phyloP scores from a whole-genome alignment of 441 rosid species.

The Croton setiger region DNA sequence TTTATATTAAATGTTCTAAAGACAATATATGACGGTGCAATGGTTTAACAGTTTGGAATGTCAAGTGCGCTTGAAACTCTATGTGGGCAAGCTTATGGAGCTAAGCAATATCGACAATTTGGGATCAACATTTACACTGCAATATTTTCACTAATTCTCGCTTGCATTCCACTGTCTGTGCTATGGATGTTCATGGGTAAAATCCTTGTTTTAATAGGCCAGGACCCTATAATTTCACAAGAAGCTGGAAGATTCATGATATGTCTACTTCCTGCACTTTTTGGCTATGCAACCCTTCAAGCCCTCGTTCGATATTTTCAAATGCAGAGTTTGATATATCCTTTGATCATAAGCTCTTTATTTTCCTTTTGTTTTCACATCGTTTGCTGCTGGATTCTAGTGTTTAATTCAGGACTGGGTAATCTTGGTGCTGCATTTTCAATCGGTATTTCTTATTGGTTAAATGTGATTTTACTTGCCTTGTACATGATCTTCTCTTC shows the following conservation, averaged over 20 bases:
- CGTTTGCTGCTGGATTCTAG: constrained; percentile 56
- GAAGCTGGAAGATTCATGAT: constrained; percentile 57
- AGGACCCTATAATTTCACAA: constrained; percentile 59
- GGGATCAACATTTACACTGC: constrained; percentile 59
- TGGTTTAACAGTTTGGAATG: constrained; percentile 51
- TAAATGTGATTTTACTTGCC: constrained; percentile 50
- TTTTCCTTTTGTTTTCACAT: constrained; percentile 45
- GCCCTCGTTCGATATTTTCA: constrained; percentile 57
- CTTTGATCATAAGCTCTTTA: constrained; percentile 55
- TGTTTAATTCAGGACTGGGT: constrained; percentile 44
- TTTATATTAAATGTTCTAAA: too few relatives aligned
- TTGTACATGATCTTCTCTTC: constrained; percentile 54
- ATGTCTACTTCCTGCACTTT: constrained; percentile 68
- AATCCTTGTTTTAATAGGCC: constrained; percentile 51
- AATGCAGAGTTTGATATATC: constrained; percentile 56
- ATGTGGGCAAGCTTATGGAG: constrained; percentile 81
- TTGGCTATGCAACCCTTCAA: constrained; percentile 58
- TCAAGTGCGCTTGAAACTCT: constrained; percentile 72
- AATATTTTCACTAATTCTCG: constrained; percentile 44
- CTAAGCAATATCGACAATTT: constrained; percentile 50
- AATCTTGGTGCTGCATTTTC: constrained; percentile 64
- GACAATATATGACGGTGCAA: too few relatives aligned
- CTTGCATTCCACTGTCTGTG: constrained; percentile 50
- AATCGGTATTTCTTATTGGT: constrained; percentile 56
- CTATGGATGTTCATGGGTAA: constrained; percentile 61